These are phyloP conservation scores for Vigna hirtella DNA, from an alignment of 306 rosid species.

Conservation along the genomic window DNA sequence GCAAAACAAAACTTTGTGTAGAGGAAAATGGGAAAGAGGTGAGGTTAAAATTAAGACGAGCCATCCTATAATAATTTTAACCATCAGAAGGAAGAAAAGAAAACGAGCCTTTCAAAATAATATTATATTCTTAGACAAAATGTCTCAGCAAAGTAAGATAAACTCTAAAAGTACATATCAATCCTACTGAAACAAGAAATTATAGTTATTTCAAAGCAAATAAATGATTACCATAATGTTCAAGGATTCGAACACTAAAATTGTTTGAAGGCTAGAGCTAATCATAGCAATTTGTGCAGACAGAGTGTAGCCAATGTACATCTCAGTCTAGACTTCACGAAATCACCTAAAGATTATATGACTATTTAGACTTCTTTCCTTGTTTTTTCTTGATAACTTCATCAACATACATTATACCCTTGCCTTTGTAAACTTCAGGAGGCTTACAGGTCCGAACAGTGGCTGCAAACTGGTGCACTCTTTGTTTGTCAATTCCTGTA, in stretches of 20 bases:
- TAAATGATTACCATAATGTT: constrained; percentile 26
- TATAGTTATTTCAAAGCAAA: constrained; percentile 24
- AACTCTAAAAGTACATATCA: constrained; percentile 10
- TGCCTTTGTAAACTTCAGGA: constrained; percentile 94
- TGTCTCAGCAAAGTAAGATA: constrained; percentile 8
- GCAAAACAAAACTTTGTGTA: background rate
- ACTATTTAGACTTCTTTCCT: constrained; percentile 91
- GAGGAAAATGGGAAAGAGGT: background rate
- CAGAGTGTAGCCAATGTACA: constrained; percentile 34
- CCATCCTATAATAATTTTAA: background rate
- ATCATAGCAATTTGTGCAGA: background rate
- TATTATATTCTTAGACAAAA: constrained; percentile 5
- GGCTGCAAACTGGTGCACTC: constrained; percentile 90
- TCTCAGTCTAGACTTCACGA: background rate
- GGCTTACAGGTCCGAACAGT: constrained; percentile 84
- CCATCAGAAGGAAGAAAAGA: background rate
- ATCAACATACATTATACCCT: constrained; percentile 85
- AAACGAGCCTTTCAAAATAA: constrained; percentile 1
- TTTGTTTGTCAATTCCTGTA: constrained; percentile 83
- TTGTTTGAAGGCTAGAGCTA: constrained; percentile 25
- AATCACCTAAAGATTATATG: constrained; percentile 18
- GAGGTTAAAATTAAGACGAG: too few species aligned
- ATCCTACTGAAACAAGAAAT: constrained; percentile 11
- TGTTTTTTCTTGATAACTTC: constrained; percentile 82
- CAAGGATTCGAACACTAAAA: constrained; percentile 16